Conservation (phyloP, 208 protist species). For the Trichomonas gallinae region DNA sequence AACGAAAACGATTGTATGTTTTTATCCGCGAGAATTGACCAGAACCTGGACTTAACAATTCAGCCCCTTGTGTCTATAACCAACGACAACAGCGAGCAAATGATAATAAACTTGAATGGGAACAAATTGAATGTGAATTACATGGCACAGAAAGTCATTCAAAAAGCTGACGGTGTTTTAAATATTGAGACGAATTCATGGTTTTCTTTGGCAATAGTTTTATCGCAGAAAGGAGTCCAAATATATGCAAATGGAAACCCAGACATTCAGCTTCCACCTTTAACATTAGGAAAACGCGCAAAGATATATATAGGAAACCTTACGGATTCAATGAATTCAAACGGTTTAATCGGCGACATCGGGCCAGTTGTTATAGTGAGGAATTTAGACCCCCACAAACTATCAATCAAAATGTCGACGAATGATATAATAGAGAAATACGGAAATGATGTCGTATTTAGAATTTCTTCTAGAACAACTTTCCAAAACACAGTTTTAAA, state of each 20-base stretch:
- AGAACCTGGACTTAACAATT: background rate
- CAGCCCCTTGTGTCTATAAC: background rate
- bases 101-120: background rate
- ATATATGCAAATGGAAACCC: background rate
- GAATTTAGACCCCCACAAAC: background rate
- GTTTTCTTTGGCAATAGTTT: background rate
- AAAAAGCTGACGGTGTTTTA: background rate
- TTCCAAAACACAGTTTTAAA: background rate
- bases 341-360: background rate
- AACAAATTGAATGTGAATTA: background rate
- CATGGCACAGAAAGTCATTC: background rate
- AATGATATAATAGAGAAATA: background rate
- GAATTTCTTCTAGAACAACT: background rate
- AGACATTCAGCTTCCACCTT: background rate
- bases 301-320: background rate
- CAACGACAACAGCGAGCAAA: background rate
- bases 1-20: background rate
- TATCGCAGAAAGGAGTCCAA: background rate
- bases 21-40: background rate
- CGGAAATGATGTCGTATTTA: background rate
- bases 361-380: background rate
- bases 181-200: background rate
- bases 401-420: background rate
- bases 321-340: background rate
- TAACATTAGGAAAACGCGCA: background rate